These are phyloP conservation scores for Plasmodium gonderi DNA, from an alignment of 169 alveolate species.

Conservation along the genomic window DNA sequence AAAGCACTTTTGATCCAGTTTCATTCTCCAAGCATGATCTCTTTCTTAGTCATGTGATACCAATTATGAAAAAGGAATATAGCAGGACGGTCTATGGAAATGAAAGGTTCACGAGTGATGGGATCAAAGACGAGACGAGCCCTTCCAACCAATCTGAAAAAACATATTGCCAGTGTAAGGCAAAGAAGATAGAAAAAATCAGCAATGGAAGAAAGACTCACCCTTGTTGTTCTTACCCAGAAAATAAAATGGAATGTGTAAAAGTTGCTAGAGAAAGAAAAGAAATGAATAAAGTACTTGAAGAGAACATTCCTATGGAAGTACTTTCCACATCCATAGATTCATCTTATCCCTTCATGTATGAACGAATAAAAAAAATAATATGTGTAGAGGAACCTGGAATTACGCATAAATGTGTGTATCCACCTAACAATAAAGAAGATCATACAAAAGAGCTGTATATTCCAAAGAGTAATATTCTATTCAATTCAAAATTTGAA, in stretches of 20 bases:
- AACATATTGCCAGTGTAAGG: neutral
- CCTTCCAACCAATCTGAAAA: neutral
- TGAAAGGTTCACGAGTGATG: neutral
- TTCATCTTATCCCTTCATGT: neutral
- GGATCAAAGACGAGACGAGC: neutral
- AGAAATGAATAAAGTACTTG: neutral
- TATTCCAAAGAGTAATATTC: neutral
- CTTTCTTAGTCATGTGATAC: slow-evolving; percentile 9
- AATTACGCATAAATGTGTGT: slow-evolving; percentile 16
- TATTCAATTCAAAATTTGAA: slow-evolving; percentile 58
- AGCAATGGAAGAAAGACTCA: neutral
- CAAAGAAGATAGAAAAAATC: neutral
- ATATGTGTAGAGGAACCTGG: slow-evolving; percentile 37
- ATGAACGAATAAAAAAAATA: slow-evolving; percentile 8
- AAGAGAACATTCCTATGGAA: neutral
- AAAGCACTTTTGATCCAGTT: neutral
- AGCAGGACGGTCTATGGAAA: neutral
- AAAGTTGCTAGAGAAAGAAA: too few species aligned
- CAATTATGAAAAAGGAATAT: neutral
- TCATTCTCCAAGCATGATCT: slow-evolving; percentile 26
- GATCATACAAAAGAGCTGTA: slow-evolving; percentile 13
- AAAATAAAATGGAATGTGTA: too few species aligned
- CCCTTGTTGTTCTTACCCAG: too few species aligned
- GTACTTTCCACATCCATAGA: neutral
- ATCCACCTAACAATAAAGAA: neutral